Percentiles rank a stretch among this genome's conserved stretches.
Evolutionary conservation across 192 early-diverging fungal genomes (phyloP).

Genomic region (Haplosporangium gracile): DNA sequence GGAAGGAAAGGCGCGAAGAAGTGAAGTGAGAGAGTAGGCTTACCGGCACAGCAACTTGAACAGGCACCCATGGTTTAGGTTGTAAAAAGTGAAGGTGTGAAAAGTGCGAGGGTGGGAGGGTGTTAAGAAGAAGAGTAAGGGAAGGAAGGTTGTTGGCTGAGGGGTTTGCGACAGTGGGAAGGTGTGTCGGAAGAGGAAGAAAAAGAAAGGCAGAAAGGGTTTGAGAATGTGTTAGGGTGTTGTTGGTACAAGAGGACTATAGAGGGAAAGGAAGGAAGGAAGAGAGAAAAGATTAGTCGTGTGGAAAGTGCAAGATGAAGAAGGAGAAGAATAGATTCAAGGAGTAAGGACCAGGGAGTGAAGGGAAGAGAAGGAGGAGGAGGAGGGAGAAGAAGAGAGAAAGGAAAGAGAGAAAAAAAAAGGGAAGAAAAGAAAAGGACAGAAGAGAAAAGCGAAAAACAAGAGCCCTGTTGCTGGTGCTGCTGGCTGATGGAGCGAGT

Average conservation of each 20-base stretch:
- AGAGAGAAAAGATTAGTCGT: constrained; percentile 2
- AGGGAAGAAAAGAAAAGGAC: background rate
- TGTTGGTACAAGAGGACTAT: background rate
- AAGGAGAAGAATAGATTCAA: background rate
- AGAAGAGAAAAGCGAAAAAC: constrained; percentile 10
- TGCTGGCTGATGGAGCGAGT: too few relatives aligned
- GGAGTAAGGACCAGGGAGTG: background rate
- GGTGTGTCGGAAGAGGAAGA: background rate
- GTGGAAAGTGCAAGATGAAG: constrained; percentile 1
- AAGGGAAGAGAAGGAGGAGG: background rate
- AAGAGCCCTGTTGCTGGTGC: background rate
- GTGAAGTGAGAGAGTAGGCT: background rate
- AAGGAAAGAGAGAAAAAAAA: background rate
- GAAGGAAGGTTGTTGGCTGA: constrained; percentile 11
- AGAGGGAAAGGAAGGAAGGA: background rate
- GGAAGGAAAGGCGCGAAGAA: background rate
- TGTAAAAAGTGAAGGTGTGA: background rate
- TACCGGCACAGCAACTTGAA: constrained; percentile 57
- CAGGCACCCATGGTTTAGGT: constrained; percentile 50
- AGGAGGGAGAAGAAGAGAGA: background rate
- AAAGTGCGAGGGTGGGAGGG: too few relatives aligned
- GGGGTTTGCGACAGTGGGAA: background rate
- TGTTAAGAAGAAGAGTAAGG: background rate
- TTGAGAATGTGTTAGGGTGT: background rate
- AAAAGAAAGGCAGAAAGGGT: background rate